Conservation (phyloP, 176 grass and related monocot species). For the Microstegium vimineum region DNA sequence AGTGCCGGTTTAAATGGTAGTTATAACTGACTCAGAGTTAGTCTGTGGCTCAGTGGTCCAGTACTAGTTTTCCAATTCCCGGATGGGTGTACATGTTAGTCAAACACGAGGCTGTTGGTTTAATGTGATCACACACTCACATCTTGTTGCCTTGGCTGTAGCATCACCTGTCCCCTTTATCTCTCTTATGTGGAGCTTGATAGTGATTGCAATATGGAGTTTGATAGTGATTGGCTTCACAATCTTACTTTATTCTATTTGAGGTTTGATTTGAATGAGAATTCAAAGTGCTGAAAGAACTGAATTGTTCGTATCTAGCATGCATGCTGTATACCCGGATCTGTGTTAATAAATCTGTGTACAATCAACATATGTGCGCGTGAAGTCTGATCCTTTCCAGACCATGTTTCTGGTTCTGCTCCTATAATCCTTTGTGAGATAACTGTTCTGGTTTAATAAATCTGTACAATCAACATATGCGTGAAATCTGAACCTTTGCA, state of each 20-base stretch:
- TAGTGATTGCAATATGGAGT: not conserved
- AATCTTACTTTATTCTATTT: not conserved
- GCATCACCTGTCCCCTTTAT: not conserved
- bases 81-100: not conserved
- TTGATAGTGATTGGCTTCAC: not conserved
- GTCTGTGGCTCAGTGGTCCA: not conserved
- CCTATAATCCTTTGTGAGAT: not conserved
- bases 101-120: not conserved
- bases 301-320: not conserved
- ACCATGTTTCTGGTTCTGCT: not conserved
- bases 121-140: constrained; percentile 5
- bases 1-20: not conserved
- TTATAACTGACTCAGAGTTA: not conserved
- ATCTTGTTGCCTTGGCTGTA: not conserved
- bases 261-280: constrained; percentile 4
- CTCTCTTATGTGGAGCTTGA: not conserved
- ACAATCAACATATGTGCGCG: not conserved
- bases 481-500: not conserved
- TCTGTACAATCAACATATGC: not conserved
- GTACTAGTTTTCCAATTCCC: not conserved
- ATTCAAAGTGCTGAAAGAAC: not conserved
- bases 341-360: not conserved
- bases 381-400: not conserved
- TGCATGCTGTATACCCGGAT: not conserved
- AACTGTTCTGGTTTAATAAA: not conserved